Evolutionary conservation across 2,329 filamentous ascomycete genomes (phyloP).

Genomic region (Fusarium sacchari): DNA sequence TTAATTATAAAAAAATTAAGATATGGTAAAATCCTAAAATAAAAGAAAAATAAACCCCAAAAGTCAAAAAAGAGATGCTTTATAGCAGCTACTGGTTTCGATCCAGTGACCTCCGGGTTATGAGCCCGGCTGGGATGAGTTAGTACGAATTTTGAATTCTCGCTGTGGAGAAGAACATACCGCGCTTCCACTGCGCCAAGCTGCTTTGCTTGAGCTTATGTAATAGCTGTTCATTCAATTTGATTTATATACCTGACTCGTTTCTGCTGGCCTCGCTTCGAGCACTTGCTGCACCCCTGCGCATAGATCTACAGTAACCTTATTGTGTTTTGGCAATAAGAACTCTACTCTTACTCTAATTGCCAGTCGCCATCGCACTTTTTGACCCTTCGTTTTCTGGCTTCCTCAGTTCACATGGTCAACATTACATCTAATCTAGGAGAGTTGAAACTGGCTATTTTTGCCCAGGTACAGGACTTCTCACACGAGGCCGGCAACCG

Average conservation of each 20-base stretch:
- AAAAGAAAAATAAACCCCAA: neutral
- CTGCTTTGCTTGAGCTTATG: constrained; percentile 34
- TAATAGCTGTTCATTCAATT: accelerated
- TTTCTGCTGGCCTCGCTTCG: accelerated
- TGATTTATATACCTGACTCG: accelerated
- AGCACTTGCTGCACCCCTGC: too few relatives aligned
- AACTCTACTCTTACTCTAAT: accelerated
- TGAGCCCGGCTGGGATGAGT: constrained; percentile 32
- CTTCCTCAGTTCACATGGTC: neutral
- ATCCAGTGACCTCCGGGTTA: constrained; percentile 38
- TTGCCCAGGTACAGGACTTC: neutral
- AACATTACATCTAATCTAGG: neutral
- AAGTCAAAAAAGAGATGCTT: neutral
- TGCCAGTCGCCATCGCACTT: accelerated
- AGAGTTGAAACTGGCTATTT: neutral
- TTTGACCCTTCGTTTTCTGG: accelerated
- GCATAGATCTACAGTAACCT: accelerated
- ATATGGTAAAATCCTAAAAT: accelerated
- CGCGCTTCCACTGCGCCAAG: constrained; percentile 39
- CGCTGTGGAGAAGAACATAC: constrained; percentile 8
- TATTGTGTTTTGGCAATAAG: neutral
- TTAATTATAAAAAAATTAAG: accelerated
- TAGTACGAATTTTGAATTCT: neutral
- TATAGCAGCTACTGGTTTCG: constrained; percentile 35
- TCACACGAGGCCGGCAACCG: too few relatives aligned